These are phyloP conservation scores for Neurospora sp. DNA, from an alignment of 2,329 filamentous ascomycete genomes.

Conservation along the genomic window DNA sequence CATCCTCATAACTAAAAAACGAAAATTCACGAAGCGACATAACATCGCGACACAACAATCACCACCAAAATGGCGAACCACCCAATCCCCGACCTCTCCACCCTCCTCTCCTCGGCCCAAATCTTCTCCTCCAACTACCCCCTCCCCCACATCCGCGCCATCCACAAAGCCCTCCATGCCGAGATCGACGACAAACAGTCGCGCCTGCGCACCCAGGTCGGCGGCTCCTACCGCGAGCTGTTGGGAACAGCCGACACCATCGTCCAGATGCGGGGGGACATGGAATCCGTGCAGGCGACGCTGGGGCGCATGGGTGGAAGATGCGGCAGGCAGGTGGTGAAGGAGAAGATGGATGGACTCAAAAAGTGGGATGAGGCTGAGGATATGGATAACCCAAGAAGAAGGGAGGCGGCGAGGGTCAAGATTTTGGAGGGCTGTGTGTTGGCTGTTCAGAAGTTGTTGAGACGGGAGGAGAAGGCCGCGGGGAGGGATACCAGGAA, in stretches of 20 bases:
- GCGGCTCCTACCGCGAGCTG: constrained; percentile 72
- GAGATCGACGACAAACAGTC: constrained; percentile 53
- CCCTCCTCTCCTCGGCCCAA: constrained; percentile 39
- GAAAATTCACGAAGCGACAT: no score
- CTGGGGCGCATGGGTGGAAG: constrained; percentile 63
- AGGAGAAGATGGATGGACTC: constrained; percentile 53
- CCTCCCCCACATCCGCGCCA: constrained; percentile 52
- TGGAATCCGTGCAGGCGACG: constrained; percentile 61
- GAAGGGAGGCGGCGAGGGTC: constrained; percentile 28
- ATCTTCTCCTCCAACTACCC: constrained; percentile 46
- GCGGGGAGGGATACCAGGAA: constrained; percentile 13
- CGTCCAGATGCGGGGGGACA: constrained; percentile 74
- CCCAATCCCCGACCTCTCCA: constrained; percentile 34
- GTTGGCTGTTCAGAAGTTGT: constrained; percentile 37
- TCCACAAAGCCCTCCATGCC: constrained; percentile 50
- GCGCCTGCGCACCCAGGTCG: constrained; percentile 54
- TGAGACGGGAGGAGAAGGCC: constrained; percentile 29
- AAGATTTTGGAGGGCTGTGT: constrained; percentile 44
- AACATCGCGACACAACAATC: neutral
- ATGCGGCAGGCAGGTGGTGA: constrained; percentile 65
- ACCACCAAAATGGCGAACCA: constrained; percentile 24
- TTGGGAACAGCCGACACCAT: constrained; percentile 92
- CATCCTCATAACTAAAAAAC: no score
- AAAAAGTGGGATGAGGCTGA: constrained; percentile 26
- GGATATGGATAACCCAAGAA: neutral